Conservation (phyloP, 441 rosid genomes). For the Gossypium davidsonii region DNA sequence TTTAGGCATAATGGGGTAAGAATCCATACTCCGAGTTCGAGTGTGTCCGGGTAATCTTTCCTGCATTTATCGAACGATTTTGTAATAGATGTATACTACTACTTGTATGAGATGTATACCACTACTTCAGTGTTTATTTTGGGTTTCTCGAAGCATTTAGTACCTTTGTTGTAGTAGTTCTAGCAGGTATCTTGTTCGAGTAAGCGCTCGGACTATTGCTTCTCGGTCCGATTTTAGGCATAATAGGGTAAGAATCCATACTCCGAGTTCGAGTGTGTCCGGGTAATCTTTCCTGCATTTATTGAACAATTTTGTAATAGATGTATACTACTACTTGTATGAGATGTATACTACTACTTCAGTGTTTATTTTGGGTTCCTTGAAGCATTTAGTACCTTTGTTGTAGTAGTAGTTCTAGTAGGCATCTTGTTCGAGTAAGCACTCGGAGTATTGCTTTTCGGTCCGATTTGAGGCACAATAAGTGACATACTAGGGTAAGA, state of each 20-base stretch:
- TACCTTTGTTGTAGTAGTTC: conserved; percentile 31
- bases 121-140: conserved; percentile 16
- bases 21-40: conserved; percentile 36
- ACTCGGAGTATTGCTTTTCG: conserved; percentile 25
- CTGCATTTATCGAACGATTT: too few relatives aligned
- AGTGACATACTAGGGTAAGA: conserved; percentile 29
- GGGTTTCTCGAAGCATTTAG: conserved; percentile 31
- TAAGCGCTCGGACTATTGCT: conserved; percentile 28
- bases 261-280: conserved; percentile 40
- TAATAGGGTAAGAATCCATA: conserved; percentile 27
- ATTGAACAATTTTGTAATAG: background rate
- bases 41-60: conserved; percentile 30
- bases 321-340: background rate
- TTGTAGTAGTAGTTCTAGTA: conserved; percentile 27
- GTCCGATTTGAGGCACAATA: conserved; percentile 28
- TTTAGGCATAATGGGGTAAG: conserved; percentile 31
- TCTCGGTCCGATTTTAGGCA: conserved; percentile 30
- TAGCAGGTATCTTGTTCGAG: conserved; percentile 31
- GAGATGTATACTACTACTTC: background rate
- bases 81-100: background rate
- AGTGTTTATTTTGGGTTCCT: conserved; percentile 33
- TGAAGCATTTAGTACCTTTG: conserved; percentile 30
- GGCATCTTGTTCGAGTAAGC: conserved; percentile 34
- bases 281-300: conserved; percentile 46
- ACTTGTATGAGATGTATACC: background rate